Evolutionary conservation across 164 flowering plant genomes (phyloP), one percentile per base, ranked within the genome.

Genomic region (Malania oleifera): DNA sequence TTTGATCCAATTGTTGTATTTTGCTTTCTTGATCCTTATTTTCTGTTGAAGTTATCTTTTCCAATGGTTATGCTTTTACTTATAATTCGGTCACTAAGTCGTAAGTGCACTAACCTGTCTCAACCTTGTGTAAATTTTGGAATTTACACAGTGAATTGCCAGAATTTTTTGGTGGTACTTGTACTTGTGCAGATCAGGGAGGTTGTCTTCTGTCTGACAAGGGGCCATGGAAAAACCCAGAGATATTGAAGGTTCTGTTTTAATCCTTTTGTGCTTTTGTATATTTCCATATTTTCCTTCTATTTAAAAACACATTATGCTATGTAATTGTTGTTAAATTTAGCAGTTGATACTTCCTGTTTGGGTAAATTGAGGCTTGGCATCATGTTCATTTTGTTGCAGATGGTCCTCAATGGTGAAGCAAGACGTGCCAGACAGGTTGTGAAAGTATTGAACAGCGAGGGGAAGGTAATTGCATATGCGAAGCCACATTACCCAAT

Each of bases 181-280:
- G 98, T 59, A 83, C 78, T 43, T 88, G 96, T 69, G 82, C 83
- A 2, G 91, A 84, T 53, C 73, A 81, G 49, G 96, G 98, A 43
- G 98, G 98, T 5, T 91, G 98, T 52, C 73, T 86, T 87, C 75
- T 70, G 51, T 84, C 93, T 18, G 95, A 90, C 47, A 90, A 84
- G 65, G 97, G 54, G 28, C 61, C n/a, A 35, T 14, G 24, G 19
- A 5, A 44, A 24, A 44, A 44, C 18, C 48, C 18, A n/a, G n/a
- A n/a, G n/a, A n/a, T n/a, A n/a, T n/a, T n/a, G n/a, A n/a, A n/a
- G 4, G 4, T 31, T 31, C 35, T 31, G 6, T 31, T 31, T 31
- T 31, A 4, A 4, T 31, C 35, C 35, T 9, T 9, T 31, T 31
- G 6, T 31, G 6, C 4, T 31, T 31, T 31, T 31, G 6, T 31